Base-by-base conservation (phyloP, 768 basidiomycete genomes). In the Boletus eberwhitei region DNA sequence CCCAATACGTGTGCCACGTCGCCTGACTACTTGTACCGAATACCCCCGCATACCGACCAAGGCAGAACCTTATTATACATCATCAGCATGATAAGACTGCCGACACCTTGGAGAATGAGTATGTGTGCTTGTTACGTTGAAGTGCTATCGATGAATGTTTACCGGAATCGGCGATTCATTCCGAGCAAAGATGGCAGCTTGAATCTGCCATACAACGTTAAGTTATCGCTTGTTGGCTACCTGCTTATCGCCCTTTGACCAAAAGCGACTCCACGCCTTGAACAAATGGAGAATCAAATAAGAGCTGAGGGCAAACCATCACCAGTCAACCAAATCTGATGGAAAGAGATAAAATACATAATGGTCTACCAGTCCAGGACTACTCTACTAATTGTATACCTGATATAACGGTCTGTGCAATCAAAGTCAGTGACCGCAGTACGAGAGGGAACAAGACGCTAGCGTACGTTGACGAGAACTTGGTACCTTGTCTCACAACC, bases 401-500 rank as follows among this genome's bases (percentile, higher is more conserved):
- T 93, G 91, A 73, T 94, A 94, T 60, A 94, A 71, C 32, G 92
- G 92, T 56, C 90, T 92, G 66, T 22, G 58, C 46, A 34, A 61
- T 55, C 34, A 29, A 48, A 41, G 38, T 54, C 32, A 62, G 58
- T 19, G 17, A 2, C 31, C 35, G 34, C 43, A 64, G 38, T 8
- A 14, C 1, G 17, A 19, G 14, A 40, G 13, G 36, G 21, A 21
- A 48, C 19, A 53, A n/a, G 40, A 44, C 42, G 37, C n/a, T 11
- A 50, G 59, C 90, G 55, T 79, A 93, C 84, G 97, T 98, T 81
- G 86, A 89, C 3, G 94, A 97, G 76, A 98, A 99, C 75, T 98
- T 98, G 64, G 90, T 93, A 26, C 95, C 95, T 74, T 98, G 94
- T 64, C 93, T 81, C 38, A 98, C 93, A 54, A 99, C 97, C 75